These are phyloP conservation scores for Tanacetum coccineum DNA, from an alignment of 129 eudicot species.

Conservation along the genomic window DNA sequence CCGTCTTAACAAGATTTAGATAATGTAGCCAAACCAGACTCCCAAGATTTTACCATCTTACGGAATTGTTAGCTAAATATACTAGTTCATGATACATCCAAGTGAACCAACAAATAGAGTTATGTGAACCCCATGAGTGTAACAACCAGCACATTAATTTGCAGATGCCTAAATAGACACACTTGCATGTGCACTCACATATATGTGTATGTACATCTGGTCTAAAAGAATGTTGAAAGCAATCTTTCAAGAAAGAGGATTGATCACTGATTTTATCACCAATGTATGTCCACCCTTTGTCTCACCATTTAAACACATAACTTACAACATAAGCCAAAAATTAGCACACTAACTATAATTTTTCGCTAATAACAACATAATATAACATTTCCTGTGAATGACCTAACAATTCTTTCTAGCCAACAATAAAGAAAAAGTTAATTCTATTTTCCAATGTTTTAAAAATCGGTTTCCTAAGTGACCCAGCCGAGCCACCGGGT, in stretches of 20 bases:
- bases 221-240: neutral
- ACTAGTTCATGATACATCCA: neutral
- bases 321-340: neutral
- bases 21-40: too few species aligned
- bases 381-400: neutral
- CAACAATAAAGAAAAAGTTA: neutral
- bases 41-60: too few species aligned
- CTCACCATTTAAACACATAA: neutral
- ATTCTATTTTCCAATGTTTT: too few species aligned
- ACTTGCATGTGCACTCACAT: too few species aligned
- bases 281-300: neutral
- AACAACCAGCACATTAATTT: neutral
- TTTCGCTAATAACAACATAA: neutral
- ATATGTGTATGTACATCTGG: too few species aligned
- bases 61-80: neutral
- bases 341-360: neutral
- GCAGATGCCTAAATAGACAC: neutral
- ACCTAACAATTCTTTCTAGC: neutral
- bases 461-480: too few species aligned
- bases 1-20: too few species aligned
- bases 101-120: neutral
- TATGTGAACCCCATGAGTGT: neutral
- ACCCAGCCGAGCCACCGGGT: too few species aligned
- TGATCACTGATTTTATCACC: neutral
- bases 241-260: neutral